These are phyloP conservation scores for Neltuma alba DNA, from an alignment of 306 rosid species.

Conservation along the genomic window DNA sequence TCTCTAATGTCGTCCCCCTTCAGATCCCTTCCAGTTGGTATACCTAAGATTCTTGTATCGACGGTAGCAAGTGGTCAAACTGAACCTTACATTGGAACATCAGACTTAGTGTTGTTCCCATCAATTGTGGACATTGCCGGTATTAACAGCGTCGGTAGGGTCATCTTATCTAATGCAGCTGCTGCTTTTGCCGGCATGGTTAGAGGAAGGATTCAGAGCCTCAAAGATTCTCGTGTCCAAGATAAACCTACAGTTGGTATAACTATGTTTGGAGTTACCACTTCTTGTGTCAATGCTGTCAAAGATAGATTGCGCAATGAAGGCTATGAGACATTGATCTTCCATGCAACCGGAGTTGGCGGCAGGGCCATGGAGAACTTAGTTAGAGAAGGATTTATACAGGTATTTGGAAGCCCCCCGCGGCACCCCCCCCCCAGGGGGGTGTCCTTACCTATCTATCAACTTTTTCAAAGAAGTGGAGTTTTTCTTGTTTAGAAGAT, in stretches of 20 bases:
- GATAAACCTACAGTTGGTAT: constrained; percentile 72
- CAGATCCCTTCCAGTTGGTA: constrained; percentile 73
- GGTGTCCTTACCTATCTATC: background rate
- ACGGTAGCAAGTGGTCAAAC: constrained; percentile 95
- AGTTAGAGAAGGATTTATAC: constrained; percentile 82
- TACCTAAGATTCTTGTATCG: constrained; percentile 82
- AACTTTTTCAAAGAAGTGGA: constrained; percentile 12
- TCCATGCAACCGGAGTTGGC: constrained; percentile 96
- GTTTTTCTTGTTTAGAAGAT: constrained; percentile 28
- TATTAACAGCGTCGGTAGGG: constrained; percentile 77
- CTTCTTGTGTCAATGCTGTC: constrained; percentile 74
- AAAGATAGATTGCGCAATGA: constrained; percentile 66
- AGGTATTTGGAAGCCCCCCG: constrained; percentile 51
- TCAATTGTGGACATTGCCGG: constrained; percentile 86
- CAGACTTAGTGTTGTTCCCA: constrained; percentile 74
- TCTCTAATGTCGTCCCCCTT: constrained; percentile 67
- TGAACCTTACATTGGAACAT: constrained; percentile 76
- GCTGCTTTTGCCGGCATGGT: constrained; percentile 96
- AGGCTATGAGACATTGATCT: constrained; percentile 84
- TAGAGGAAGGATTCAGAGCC: constrained; percentile 60
- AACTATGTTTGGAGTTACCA: constrained; percentile 95
- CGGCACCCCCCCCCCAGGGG: no score
- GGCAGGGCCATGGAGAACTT: constrained; percentile 96
- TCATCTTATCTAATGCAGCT: constrained; percentile 67
- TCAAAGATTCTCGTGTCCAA: constrained; percentile 34